phyloP scores from a whole-genome alignment of 2,329 filamentous ascomycete genomes.

The Escovopsis weberi region DNA sequence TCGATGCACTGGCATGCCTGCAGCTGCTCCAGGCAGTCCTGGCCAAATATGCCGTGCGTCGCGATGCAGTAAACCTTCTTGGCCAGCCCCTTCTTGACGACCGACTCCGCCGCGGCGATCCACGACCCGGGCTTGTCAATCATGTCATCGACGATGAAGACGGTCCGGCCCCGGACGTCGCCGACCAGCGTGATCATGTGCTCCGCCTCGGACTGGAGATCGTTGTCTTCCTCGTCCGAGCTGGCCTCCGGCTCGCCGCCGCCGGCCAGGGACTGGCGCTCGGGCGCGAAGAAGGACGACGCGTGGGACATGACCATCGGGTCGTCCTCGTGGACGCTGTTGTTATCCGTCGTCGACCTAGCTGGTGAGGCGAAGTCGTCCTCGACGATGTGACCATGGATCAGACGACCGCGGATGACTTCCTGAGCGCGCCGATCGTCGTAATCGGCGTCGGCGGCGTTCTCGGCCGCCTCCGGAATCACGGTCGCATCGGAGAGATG shows the following conservation, averaged over 20 bases:
- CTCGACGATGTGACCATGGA: constrained; percentile 90
- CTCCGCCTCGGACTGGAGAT: constrained; percentile 67
- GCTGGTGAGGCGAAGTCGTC: constrained; percentile 77
- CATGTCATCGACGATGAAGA: constrained; percentile 97
- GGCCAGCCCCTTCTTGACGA: constrained; percentile 80
- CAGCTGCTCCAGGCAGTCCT: constrained; percentile 77
- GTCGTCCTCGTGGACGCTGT: constrained; percentile 55
- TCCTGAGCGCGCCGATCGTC: constrained; percentile 74
- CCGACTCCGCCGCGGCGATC: constrained; percentile 94
- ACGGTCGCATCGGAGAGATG: too few species aligned
- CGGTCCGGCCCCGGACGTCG: constrained; percentile 73
- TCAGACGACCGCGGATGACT: constrained; percentile 78
- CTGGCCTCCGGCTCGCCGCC: constrained; percentile 69
- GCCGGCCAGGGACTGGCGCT: constrained; percentile 58
- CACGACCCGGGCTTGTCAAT: constrained; percentile 94
- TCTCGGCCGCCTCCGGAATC: too few species aligned
- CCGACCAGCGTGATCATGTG: constrained; percentile 97
- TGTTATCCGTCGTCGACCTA: constrained; percentile 53
- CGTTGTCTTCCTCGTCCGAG: constrained; percentile 87
- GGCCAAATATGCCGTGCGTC: constrained; percentile 88
- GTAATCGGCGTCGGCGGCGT: constrained; percentile 35
- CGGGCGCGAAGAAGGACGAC: constrained; percentile 64
- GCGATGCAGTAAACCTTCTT: constrained; percentile 97
- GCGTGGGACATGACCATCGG: constrained; percentile 68
- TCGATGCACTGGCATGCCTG: constrained; percentile 89